A percentile compares a stretch with the other conserved stretches of the same genome.
Conservation (phyloP, 306 rosid species). For the Lagenaria siceraria region DNA sequence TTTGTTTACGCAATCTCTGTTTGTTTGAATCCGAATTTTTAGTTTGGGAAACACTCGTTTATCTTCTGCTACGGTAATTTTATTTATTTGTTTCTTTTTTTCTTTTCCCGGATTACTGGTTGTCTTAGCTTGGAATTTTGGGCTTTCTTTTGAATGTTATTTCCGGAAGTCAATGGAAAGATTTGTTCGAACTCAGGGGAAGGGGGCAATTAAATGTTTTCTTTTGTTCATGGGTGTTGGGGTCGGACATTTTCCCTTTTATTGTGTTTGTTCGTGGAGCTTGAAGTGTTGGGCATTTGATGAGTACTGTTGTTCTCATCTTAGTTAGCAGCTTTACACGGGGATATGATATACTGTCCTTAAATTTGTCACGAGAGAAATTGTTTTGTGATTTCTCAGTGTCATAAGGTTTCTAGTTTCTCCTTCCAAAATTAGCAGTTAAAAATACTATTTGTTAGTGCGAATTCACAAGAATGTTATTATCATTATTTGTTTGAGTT, state of each 20-base stretch:
- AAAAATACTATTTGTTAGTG: not conserved
- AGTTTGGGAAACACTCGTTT: not conserved
- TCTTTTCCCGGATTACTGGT: not conserved
- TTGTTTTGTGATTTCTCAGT: not conserved
- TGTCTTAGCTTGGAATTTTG: not conserved
- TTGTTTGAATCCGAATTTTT: not conserved
- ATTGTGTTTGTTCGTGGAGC: not conserved
- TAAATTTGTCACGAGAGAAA: not conserved
- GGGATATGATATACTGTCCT: not conserved
- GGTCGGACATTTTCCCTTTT: not conserved
- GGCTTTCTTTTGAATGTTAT: not conserved
- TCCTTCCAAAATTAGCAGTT: not conserved
- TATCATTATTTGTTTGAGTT: not conserved
- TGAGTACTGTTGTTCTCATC: not conserved
- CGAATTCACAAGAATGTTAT: not conserved
- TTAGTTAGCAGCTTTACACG: not conserved
- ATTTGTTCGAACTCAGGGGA: not conserved
- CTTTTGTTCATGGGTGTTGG: not conserved
- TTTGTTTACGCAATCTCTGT: not conserved
- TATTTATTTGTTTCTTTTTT: too few relatives aligned
- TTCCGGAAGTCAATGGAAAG: not conserved
- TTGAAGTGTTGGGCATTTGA: not conserved
- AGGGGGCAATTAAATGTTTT: not conserved
- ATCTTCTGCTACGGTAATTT: not conserved
- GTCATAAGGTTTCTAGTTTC: not conserved